Evolutionary conservation across 2,329 filamentous ascomycete species (phyloP), one percentile per base, ranked within the genome.

Genomic region (Teratosphaeria gauchensis): DNA sequence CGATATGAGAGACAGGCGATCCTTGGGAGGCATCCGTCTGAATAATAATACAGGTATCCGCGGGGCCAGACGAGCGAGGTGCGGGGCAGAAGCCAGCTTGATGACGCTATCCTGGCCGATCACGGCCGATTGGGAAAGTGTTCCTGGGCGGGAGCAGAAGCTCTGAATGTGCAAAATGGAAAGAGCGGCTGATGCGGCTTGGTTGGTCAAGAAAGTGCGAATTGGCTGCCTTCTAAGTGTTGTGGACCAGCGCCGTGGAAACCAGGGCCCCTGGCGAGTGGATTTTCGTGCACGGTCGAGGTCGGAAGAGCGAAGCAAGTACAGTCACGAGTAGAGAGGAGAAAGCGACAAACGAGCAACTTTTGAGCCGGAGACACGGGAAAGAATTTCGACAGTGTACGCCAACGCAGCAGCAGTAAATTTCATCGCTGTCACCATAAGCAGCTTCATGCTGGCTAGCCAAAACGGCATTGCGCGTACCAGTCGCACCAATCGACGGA

Each of bases 1-100:
- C 64, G 82, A 80, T 71, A 86, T 81, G 72, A 85, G 80, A 72
- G 75, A 67, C 70, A 75, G 64, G 75, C 75, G 68, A 72, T 71
- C 65, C 46, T 63, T 62, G 53, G 69, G 76, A 70, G 76, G 76
- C 71, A 78, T 78, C 76, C 79, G 75, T 61, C 69, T 76, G 74
- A 72, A 60, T 33, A 54, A 57, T 8, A 12, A 58, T 32, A 33
- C 31, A 5, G 8, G 8, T 53, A 61, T 61, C 56, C 48, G 58
- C 48, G 57, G 62, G 52, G 56, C 61, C 53, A 58, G 61, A 52
- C 58, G 59, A 51, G 54, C 55, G 61, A 59, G 24, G 35, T 56
- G 62, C 60, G 60, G 56, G 56, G 62, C 58, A 60, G 35, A 42
- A 42, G 62, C 62, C 62, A 64, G 62, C 24, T 58, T 61, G 57